Conservation (phyloP, 83 land plant genomes). For the Diphasiastrum complanatum region DNA sequence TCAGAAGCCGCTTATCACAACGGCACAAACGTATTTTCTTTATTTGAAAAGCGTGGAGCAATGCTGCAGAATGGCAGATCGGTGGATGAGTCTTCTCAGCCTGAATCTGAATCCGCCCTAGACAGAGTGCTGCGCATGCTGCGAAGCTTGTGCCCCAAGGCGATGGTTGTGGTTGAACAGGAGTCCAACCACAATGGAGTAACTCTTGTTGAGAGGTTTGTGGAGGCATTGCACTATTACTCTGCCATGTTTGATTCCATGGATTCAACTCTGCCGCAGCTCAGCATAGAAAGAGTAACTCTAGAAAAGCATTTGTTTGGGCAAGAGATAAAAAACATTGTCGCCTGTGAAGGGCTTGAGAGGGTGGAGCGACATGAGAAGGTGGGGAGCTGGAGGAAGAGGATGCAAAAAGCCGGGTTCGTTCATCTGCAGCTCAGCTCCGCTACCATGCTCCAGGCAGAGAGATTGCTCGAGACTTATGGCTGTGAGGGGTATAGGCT, state of each 20-base stretch:
- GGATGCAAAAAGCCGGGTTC: slow-evolving; percentile 11
- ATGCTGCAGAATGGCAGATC: no score
- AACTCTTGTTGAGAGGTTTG: slow-evolving; percentile 37
- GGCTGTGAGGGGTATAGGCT: no score
- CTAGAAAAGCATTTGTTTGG: background rate
- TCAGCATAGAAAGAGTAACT: slow-evolving; percentile 33
- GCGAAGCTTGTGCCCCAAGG: slow-evolving; percentile 26
- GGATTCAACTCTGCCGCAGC: slow-evolving; percentile 34
- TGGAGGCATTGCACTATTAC: slow-evolving; percentile 46
- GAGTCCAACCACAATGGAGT: slow-evolving; percentile 44
- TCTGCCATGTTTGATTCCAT: slow-evolving; percentile 47
- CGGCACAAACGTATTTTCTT: no score
- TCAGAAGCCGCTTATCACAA: no score
- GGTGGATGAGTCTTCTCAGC: no score
- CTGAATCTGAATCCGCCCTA: no score
- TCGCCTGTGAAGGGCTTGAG: slow-evolving; percentile 4
- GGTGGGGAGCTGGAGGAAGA: background rate
- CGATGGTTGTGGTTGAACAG: slow-evolving; percentile 37
- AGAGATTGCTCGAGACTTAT: no score
- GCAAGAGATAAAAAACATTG: background rate
- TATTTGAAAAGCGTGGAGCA: no score
- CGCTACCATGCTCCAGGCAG: no score
- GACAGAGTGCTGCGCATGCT: slow-evolving; percentile 32
- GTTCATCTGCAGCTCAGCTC: slow-evolving; percentile 8
- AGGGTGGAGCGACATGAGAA: slow-evolving; percentile 7